Percentiles rank a stretch among this genome's conserved stretches.
These are phyloP conservation scores for Trichosporon asahii DNA, from an alignment of 1,284 basidiomycete genomes.

Conservation along the genomic window DNA sequence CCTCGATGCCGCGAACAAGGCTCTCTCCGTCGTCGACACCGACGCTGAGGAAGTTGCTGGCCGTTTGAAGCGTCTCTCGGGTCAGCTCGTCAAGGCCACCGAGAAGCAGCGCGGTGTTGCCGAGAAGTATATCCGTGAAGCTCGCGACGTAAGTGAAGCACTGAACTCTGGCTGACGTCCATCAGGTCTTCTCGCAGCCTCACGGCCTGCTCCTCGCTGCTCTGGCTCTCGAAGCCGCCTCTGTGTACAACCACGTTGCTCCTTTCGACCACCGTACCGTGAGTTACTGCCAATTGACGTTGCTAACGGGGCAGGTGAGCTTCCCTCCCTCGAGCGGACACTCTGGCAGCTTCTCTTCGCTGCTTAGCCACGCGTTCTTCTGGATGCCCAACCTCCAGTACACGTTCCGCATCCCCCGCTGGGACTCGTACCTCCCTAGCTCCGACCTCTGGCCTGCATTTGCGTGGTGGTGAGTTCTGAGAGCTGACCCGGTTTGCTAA, in stretches of 20 bases:
- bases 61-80: slow-evolving; percentile 11
- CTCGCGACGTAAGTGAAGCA: slow-evolving; percentile 22
- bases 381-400: slow-evolving; percentile 41
- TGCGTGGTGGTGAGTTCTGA: slow-evolving; percentile 45
- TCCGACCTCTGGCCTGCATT: slow-evolving; percentile 41
- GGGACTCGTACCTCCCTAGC: slow-evolving; percentile 25
- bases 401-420: slow-evolving; percentile 36
- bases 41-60: slow-evolving; percentile 20
- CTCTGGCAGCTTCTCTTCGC: slow-evolving; percentile 33
- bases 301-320: slow-evolving; percentile 21
- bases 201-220: slow-evolving; percentile 33
- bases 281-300: neutral
- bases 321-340: slow-evolving; percentile 38
- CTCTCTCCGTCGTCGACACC: slow-evolving; percentile 26
- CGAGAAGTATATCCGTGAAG: slow-evolving; percentile 23
- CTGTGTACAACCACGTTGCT: slow-evolving; percentile 38
- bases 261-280: slow-evolving; percentile 43
- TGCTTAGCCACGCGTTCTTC: slow-evolving; percentile 40
- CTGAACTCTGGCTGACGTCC: neutral
- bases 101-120: slow-evolving; percentile 24
- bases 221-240: slow-evolving; percentile 34
- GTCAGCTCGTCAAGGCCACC: slow-evolving; percentile 21
- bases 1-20: slow-evolving; percentile 14
- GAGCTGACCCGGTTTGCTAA: slow-evolving; percentile 1
- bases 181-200: slow-evolving; percentile 38